Evolutionary conservation across 2,329 filamentous ascomycete species (phyloP), one percentile per base, ranked within the genome.

Genomic region (Pseudogymnoascus sp.): DNA sequence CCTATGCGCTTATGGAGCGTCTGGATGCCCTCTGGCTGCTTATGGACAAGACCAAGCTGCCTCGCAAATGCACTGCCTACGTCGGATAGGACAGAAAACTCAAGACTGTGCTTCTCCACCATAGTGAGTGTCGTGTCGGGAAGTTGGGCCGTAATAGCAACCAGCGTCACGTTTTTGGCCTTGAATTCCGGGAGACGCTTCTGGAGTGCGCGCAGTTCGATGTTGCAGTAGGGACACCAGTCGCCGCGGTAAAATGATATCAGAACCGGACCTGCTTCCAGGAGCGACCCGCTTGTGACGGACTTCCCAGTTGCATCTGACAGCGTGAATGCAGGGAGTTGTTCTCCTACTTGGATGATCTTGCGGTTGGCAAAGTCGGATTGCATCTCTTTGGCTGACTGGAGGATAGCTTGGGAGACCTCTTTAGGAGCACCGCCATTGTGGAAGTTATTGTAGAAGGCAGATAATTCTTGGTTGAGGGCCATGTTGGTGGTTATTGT

Each of bases 201-300:
- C 64, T 79, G 77, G 0, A 79, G 68, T 18, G 70, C 69, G 4
- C 62, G 68, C 18, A 79, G 69, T 1, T 73, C 72, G 14, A 79
- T 60, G 68, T 79, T 79, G 72, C 78, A 80, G 72, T 72, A 79
- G 1, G 78, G 78, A 64, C 78, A 81, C 78, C 78, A 80, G 61
- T 72, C 70, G 14, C 78, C 78, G 56, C 78, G 78, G 70, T 80
- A 79, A 70, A 80, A 80, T n/a, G 75, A 76, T 50, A 80, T 71
- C 28, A 80, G 71, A 16, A 80, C 64, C 1, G 73, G 70, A 2
- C 73, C 74, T 11, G 71, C 67, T 34, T 66, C 62, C 25, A 75
- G 70, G 11, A 76, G 74, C 8, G 70, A 67, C 10, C 60, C 63
- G 63, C 71, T 75, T 2, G 70, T 70, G 1, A 78, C 71, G 34